These are phyloP conservation scores for Chiua virens DNA, from an alignment of 768 basidiomycete species.

Conservation along the genomic window DNA sequence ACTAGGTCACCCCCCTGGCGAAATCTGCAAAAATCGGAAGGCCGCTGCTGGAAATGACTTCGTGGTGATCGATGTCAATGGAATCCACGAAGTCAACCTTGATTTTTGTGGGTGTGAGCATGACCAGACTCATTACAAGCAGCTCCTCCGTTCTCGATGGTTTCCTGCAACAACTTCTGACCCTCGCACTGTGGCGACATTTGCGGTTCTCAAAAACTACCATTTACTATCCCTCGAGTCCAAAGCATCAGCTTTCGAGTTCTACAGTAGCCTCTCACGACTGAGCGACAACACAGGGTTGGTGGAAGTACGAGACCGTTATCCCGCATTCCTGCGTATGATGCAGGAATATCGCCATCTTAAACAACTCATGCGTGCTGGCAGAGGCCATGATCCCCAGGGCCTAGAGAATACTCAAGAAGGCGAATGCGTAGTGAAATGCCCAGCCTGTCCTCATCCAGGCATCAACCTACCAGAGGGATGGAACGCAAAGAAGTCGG, in stretches of 20 bases:
- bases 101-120: conserved; percentile 2
- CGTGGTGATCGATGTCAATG: neutral
- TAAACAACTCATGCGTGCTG: neutral
- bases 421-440: conserved; percentile 1
- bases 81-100: neutral
- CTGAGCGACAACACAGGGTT: neutral
- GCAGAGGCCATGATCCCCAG: neutral
- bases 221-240: neutral
- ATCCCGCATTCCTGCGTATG: neutral
- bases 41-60: neutral
- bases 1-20: neutral
- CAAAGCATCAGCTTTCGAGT: neutral
- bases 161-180: neutral
- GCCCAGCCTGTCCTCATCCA: too few relatives aligned
- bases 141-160: neutral
- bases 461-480: neutral
- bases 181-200: neutral
- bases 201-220: neutral
- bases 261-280: neutral
- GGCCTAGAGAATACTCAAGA: neutral
- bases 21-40: neutral
- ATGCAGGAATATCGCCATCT: neutral
- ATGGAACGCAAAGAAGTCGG: neutral
- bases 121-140: neutral
- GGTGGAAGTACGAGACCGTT: neutral